Conservation (phyloP, 441 rosid genomes). For the Syzygium syzygioides region DNA sequence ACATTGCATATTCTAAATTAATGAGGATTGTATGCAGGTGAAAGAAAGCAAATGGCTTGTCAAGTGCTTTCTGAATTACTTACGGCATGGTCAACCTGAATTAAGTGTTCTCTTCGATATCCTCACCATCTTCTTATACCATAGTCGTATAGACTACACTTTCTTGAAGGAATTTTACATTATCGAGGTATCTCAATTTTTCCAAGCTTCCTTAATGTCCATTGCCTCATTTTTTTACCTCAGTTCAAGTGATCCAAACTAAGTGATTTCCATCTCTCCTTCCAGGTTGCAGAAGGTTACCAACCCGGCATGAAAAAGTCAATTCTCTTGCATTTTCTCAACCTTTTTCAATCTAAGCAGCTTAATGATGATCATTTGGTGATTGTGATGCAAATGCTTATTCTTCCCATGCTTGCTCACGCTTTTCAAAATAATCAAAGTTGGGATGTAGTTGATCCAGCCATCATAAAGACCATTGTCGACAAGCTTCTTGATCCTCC, state of each 20-base stretch:
- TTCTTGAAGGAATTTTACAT: slow-evolving; percentile 96
- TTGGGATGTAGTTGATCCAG: slow-evolving; percentile 94
- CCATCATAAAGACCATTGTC: slow-evolving; percentile 82
- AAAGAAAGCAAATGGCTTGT: slow-evolving; percentile 99
- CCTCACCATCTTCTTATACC: slow-evolving; percentile 86
- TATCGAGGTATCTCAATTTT: slow-evolving; percentile 62
- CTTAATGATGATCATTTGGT: slow-evolving; percentile 92
- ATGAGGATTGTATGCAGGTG: slow-evolving; percentile 51
- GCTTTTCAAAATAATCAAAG: slow-evolving; percentile 85
- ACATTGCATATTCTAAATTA: not conserved
- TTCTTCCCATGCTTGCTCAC: slow-evolving; percentile 97
- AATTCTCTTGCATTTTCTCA: slow-evolving; percentile 78
- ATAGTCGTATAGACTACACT: slow-evolving; percentile 90
- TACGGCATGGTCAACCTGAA: slow-evolving; percentile 81
- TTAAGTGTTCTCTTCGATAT: slow-evolving; percentile 85
- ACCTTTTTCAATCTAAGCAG: slow-evolving; percentile 87
- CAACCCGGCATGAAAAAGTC: slow-evolving; percentile 72
- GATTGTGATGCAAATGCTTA: slow-evolving; percentile 97
- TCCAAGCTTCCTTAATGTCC: not conserved
- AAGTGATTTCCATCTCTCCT: not conserved
- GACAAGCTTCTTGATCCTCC: slow-evolving; percentile 99
- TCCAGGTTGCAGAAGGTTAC: slow-evolving; percentile 95
- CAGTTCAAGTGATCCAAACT: not conserved
- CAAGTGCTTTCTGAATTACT: slow-evolving; percentile 92
- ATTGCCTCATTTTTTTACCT: not conserved